phyloP scores from a whole-genome alignment of 441 rosid species.

The Jatropha multifida region DNA sequence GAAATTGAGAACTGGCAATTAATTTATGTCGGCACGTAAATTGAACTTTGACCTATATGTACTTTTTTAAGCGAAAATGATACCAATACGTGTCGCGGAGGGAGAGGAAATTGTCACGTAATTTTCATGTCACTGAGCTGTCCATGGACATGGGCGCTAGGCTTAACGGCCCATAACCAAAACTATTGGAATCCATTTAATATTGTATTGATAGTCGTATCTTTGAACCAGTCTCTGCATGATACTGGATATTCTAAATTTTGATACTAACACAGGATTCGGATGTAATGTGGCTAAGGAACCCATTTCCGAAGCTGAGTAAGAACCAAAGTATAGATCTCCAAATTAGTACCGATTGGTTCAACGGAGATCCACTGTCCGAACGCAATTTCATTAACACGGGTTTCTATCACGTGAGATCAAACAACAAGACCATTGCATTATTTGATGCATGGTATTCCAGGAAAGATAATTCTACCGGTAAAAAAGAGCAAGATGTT shows the following conservation, averaged over 20 bases:
- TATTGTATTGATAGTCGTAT: no score
- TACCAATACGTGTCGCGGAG: no score
- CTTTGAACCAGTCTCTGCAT: no score
- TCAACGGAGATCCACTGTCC: conserved; percentile 33
- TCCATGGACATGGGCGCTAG: no score
- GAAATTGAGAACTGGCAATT: not conserved
- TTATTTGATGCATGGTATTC: conserved; percentile 62
- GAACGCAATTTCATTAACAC: conserved; percentile 54
- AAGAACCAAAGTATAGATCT: conserved; percentile 50
- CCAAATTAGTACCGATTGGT: conserved; percentile 62
- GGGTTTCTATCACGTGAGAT: conserved; percentile 58
- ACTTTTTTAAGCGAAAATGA: no score
- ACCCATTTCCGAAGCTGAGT: conserved; percentile 47
- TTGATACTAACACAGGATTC: conserved; percentile 44
- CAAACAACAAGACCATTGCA: conserved; percentile 70
- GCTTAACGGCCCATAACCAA: no score
- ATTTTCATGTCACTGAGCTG: not conserved
- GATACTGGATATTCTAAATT: no score
- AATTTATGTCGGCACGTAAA: not conserved
- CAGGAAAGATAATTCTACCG: conserved; percentile 47
- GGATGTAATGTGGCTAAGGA: conserved; percentile 84
- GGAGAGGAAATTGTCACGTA: not conserved
- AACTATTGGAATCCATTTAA: no score
- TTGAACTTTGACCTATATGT: not conserved
- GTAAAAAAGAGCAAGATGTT: conserved; percentile 79